phyloP scores from a whole-genome alignment of 192 early-diverging fungal species.

The Backusella sp. region DNA sequence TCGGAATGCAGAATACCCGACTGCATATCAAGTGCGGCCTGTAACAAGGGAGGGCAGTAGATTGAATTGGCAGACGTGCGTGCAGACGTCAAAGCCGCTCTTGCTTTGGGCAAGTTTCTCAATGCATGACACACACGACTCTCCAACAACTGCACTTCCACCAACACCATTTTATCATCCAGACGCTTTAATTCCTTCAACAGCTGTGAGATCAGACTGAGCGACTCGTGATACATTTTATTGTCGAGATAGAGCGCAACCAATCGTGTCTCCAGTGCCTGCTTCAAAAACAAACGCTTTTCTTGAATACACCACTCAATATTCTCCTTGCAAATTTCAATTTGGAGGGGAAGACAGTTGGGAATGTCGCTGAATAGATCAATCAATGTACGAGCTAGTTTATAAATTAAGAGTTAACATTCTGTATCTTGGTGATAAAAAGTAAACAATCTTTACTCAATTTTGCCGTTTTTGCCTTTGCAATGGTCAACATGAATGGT shows the following conservation, averaged over 20 bases:
- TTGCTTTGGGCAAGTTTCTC: constrained; percentile 89
- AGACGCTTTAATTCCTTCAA: constrained; percentile 97
- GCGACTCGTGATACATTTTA: constrained; percentile 92
- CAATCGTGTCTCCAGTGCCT: constrained; percentile 92
- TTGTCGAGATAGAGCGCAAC: constrained; percentile 88
- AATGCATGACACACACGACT: constrained; percentile 91
- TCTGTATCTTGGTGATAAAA: not conserved
- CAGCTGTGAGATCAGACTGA: constrained; percentile 77
- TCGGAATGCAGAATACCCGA: constrained; percentile 97
- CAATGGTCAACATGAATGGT: constrained; percentile 75
- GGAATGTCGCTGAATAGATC: constrained; percentile 88
- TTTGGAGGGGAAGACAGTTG: constrained; percentile 84
- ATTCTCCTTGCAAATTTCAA: constrained; percentile 90
- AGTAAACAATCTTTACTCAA: constrained; percentile 57
- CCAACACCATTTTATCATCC: constrained; percentile 97
- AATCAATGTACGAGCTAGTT: constrained; percentile 74
- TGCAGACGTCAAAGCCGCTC: constrained; percentile 94
- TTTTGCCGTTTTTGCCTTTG: constrained; percentile 97
- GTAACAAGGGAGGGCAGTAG: constrained; percentile 96
- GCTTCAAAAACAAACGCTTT: constrained; percentile 94
- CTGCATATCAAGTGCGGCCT: constrained; percentile 96
- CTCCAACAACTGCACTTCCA: constrained; percentile 97
- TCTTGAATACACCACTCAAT: constrained; percentile 91
- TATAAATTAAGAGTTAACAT: not conserved
- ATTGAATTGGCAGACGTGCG: constrained; percentile 96